Evolutionary conservation across 2,329 filamentous ascomycete genomes (phyloP).

Genomic region (Pseudogymnoascus pannorum): DNA sequence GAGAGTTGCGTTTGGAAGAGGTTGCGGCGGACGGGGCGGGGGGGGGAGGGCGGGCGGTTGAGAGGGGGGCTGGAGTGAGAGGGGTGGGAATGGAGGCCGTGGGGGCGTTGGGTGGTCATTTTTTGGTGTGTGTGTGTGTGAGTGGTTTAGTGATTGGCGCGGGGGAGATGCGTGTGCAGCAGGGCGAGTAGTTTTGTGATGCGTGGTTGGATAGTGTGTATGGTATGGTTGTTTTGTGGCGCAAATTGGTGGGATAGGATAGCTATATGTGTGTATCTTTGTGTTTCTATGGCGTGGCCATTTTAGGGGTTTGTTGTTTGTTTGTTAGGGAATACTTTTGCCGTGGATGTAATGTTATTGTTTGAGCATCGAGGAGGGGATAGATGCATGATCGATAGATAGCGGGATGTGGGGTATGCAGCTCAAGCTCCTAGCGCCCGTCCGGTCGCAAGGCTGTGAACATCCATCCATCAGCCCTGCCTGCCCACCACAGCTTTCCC

Average conservation of each 20-base stretch:
- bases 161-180: not conserved
- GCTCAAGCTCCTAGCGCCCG: not conserved
- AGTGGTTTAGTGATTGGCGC: not conserved
- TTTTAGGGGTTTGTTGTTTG: not conserved
- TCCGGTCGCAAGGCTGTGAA: not conserved
- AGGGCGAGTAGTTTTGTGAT: not conserved
- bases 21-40: not conserved
- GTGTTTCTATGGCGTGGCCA: not conserved
- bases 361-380: not conserved
- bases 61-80: slow-evolving; percentile 17
- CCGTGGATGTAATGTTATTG: not conserved
- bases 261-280: not conserved
- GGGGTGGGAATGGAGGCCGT: slow-evolving; percentile 8
- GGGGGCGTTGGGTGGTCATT: not conserved
- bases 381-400: not conserved
- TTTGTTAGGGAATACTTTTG: not conserved
- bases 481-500: too few relatives aligned
- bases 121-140: too few relatives aligned
- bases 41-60: not conserved
- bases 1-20: not conserved
- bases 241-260: too few relatives aligned
- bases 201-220: not conserved
- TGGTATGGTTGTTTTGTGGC: not conserved
- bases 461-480: too few relatives aligned
- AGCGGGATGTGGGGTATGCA: not conserved